A percentile compares a stretch with the other conserved stretches of the same genome.
phyloP scores from a whole-genome alignment of 805 yeast genomes.

The Candida ulmi region DNA sequence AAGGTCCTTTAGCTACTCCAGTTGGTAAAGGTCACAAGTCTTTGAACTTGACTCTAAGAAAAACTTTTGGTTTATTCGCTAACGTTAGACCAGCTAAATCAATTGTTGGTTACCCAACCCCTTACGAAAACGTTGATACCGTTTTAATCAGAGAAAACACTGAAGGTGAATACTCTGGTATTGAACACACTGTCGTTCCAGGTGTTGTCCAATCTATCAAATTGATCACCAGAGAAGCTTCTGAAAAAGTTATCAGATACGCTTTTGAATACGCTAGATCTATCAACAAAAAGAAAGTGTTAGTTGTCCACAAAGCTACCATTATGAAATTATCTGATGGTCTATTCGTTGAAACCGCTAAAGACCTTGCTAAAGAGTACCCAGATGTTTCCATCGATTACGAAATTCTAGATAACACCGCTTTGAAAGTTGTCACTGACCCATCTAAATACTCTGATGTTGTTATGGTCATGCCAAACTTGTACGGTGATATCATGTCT shows the following conservation, averaged over 20 bases:
- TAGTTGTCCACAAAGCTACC: slow-evolving; percentile 97
- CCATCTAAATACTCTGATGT: slow-evolving; percentile 80
- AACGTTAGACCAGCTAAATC: slow-evolving; percentile 97
- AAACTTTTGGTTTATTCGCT: slow-evolving; percentile 94
- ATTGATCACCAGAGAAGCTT: slow-evolving; percentile 92
- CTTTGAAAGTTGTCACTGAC: slow-evolving; percentile 82
- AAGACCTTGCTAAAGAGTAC: slow-evolving; percentile 84
- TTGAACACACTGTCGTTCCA: slow-evolving; percentile 95
- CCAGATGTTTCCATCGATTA: slow-evolving; percentile 81
- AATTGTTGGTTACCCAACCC: slow-evolving; percentile 89
- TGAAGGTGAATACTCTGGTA: slow-evolving; percentile 99
- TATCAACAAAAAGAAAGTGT: slow-evolving; percentile 79
- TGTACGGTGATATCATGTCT: slow-evolving; percentile 98
- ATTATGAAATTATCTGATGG: slow-evolving; percentile 98
- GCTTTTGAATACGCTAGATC: slow-evolving; percentile 95
- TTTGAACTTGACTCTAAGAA: slow-evolving; percentile 93
- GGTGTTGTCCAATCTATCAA: slow-evolving; percentile 98
- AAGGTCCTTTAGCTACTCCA: slow-evolving; percentile 98
- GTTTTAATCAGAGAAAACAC: slow-evolving; percentile 98
- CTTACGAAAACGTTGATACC: slow-evolving; percentile 74
- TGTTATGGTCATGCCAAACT: slow-evolving; percentile 97
- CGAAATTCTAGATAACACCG: slow-evolving; percentile 94
- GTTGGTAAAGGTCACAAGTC: slow-evolving; percentile 98
- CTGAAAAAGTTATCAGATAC: slow-evolving; percentile 93
- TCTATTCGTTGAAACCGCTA: slow-evolving; percentile 87